Conservation (phyloP, 2,329 filamentous ascomycete genomes). For the Trichoderma sp. region DNA sequence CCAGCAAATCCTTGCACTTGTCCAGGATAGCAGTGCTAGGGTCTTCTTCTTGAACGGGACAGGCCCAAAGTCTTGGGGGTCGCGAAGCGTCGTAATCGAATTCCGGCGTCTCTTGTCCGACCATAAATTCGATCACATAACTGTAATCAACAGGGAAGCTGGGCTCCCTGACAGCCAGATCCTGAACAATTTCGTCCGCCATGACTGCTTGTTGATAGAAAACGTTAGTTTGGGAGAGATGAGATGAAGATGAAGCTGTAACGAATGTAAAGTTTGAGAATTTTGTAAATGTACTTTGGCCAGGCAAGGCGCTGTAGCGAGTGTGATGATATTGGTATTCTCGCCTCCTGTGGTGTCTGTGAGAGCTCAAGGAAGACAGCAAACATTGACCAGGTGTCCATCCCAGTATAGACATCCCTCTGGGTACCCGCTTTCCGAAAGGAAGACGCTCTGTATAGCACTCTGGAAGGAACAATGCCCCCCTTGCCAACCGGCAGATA, state of each 20-base stretch:
- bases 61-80: conserved; percentile 22
- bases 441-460: not conserved
- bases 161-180: not conserved
- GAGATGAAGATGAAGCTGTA: not conserved
- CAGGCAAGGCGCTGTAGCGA: not conserved
- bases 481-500: not conserved
- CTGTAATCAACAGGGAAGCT: conserved; percentile 19
- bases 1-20: not conserved
- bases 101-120: conserved; percentile 23
- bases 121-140: conserved; percentile 28
- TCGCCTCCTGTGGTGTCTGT: not conserved
- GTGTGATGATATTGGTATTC: not conserved
- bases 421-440: not conserved
- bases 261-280: not conserved
- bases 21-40: conserved; percentile 1
- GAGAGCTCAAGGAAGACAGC: not conserved
- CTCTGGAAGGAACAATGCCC: not conserved
- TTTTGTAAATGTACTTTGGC: not conserved
- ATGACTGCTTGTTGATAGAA: not conserved
- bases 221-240: not conserved
- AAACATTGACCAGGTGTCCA: not conserved
- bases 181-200: not conserved
- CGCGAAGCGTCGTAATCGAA: not conserved
- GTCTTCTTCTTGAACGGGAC: conserved; percentile 21
- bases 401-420: not conserved